These are phyloP conservation scores for Phyllosticta citriasiana DNA, from an alignment of 2,329 filamentous ascomycete genomes.

Conservation along the genomic window DNA sequence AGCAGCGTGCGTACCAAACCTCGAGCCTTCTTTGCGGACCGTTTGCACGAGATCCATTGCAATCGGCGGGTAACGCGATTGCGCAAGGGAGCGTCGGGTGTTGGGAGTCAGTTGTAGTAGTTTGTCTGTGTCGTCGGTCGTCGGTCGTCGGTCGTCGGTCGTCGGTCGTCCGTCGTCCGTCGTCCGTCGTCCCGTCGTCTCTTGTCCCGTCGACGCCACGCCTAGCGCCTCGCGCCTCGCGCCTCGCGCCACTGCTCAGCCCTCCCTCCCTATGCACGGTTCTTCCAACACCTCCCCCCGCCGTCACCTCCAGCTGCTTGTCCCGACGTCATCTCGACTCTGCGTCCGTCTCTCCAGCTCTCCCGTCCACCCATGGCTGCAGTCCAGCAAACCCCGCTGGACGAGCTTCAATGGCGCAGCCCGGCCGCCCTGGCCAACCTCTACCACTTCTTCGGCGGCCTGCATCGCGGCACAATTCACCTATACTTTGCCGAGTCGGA, in stretches of 20 bases:
- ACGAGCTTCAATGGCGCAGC: constrained; percentile 23
- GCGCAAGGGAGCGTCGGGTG: not conserved
- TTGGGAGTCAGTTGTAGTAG: constrained; percentile 10
- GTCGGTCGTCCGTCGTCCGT: too few relatives aligned
- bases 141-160: too few relatives aligned
- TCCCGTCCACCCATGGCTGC: constrained; percentile 16
- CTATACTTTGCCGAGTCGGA: constrained; percentile 53
- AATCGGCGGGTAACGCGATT: constrained; percentile 2
- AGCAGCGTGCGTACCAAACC: constrained; percentile 33
- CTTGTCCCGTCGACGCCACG: not conserved
- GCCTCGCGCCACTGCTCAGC: not conserved
- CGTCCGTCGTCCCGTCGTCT: not conserved
- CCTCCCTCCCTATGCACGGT: constrained; percentile 3
- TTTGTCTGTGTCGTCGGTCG: too few relatives aligned
- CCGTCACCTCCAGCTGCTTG: not conserved
- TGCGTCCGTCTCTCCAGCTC: not conserved
- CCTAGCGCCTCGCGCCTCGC: not conserved
- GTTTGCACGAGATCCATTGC: constrained; percentile 87
- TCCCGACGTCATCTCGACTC: constrained; percentile 11
- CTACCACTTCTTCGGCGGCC: constrained; percentile 5
- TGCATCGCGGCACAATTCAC: constrained; percentile 34
- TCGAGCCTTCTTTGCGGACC: constrained; percentile 80
- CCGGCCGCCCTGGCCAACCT: constrained; percentile 17
- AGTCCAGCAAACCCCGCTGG: constrained; percentile 20
- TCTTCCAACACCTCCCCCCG: not conserved